Conservation (phyloP, 257 asterid species). For the Datura wrightii region DNA sequence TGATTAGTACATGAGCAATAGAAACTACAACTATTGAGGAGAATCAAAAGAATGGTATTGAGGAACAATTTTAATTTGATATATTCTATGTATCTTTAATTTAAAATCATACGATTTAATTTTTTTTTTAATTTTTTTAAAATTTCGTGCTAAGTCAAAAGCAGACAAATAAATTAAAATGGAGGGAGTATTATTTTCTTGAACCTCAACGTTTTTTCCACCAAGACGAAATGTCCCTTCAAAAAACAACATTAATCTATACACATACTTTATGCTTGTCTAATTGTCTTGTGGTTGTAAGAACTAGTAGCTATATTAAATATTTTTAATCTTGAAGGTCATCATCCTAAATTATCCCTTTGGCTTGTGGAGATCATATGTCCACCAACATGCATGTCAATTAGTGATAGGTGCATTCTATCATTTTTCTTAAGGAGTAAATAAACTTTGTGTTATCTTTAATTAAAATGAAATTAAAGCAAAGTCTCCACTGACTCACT, state of each 20-base stretch:
- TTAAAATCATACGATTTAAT: too few species aligned
- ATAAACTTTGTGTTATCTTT: background rate
- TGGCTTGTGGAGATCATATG: background rate
- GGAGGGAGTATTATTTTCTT: too few species aligned
- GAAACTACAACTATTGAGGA: too few species aligned
- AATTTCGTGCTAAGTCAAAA: too few species aligned
- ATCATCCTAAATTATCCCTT: background rate
- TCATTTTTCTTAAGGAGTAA: background rate
- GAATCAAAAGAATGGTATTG: too few species aligned
- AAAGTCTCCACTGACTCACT: background rate
- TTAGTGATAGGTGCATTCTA: background rate
- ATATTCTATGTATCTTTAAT: too few species aligned
- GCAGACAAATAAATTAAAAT: too few species aligned
- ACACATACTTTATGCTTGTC: background rate
- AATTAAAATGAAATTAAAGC: background rate
- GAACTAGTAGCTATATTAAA: background rate
- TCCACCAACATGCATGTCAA: background rate
- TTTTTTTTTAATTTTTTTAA: too few species aligned
- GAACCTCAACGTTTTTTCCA: background rate
- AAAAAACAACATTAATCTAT: background rate
- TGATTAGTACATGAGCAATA: too few species aligned
- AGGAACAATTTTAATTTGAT: too few species aligned
- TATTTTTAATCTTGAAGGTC: background rate
- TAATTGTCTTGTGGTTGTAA: background rate
- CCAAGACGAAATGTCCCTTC: constrained; percentile 22